Evolutionary conservation across 1,284 basidiomycete species (phyloP), one percentile per base, ranked within the genome.

Genomic region (Vanrija sp.): DNA sequence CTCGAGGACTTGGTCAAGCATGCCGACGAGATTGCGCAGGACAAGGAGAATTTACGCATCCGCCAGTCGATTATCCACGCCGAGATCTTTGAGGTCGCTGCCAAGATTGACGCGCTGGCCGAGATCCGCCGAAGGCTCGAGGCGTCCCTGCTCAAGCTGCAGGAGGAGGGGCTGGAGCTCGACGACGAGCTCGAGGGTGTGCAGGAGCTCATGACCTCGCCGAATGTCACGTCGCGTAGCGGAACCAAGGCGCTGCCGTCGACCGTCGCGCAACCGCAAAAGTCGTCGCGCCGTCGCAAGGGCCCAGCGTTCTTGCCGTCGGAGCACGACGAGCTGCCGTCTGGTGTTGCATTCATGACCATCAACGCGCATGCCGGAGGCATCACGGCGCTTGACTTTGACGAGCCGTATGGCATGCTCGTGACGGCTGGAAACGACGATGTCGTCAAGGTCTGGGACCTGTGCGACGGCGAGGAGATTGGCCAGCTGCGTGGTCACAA

Each of bases 321-420:
- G 15, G 96, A 98, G 73, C 96, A 99, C 65, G 92, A 96, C 66
- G 92, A 97, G 53, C 79, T 99, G 51, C 96, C 95, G 5, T 84
- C 86, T 6, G 91, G 90, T 4, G 85, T 98, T 4, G 95, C 95
- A 6, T 99, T 99, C 78, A 97, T 99, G 93, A 90, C 90, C 4
- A 79, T 98, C 35, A 80, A 85, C 31, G 84, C 83, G 35, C 93
- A 98, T 68, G 78, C 83, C 1, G 84, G 84, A 0, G 87, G 92
- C 2, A 85, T 98, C 66, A 86, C 86, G 0, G 86, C 91, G 2
- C 82, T 98, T 36, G 95, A 98, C 77, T 92, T 98, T 70, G 92
- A 91, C 18, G 93, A 97, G 70, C 95, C 95, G 10, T 98, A 98
- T 67, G 95, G 93, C 35, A 89, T 87, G 12, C 83, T 97, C 25